Base-by-base conservation (phyloP, 257 asterid species). In the Nicotiana benthamiana region DNA sequence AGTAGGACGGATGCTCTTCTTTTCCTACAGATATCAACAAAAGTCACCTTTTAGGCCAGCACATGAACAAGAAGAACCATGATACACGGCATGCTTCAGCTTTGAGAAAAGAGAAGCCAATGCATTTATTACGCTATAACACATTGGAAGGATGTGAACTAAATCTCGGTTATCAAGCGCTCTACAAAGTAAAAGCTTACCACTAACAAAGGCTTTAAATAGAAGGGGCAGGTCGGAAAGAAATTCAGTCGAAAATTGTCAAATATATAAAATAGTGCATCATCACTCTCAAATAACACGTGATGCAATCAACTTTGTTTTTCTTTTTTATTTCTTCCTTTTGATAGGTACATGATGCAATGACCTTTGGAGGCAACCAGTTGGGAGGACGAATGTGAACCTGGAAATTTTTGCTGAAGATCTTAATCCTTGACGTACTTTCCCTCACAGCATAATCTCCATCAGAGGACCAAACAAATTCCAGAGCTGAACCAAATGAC, bases 371-470 rank as follows among this genome's bases (percentile, higher is more conserved):
- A 74, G 43, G 40, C 79, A 48, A 28, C 40, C 43, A 48, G 61
- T 74, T 24, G 61, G 56, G 61, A 26, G 79, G 61, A 74, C 2
- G n/a, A 75, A 57, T 56, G 83, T 84, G 64, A 79, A 95, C 99
- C 98, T 89, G 83, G 65, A 93, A 93, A 86, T 81, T 92, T 89
- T 95, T 95, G 78, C 90, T 90, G 81, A 90, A 93, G 80, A 93
- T 89, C 91, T 95, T 96, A 79, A 96, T 93, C 91, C 87, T 96
- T 10, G 98, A 90, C 67, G 98, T 92, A 76, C 98, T 96, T 92
- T 96, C 99, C 86, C 97, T 90, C 83, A 94, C 95, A 85, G 98
- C 98, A 92, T 90, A 92, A 87, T 96, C 99, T 79, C 99, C 98
- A 80, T 96, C 99, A 22, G 93, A 82, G 61, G 99, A 96, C 99